A percentile compares a stretch with the other conserved stretches of the same genome.
Evolutionary conservation across 164 flowering plant genomes (phyloP).

Genomic region (Saururus chinensis): DNA sequence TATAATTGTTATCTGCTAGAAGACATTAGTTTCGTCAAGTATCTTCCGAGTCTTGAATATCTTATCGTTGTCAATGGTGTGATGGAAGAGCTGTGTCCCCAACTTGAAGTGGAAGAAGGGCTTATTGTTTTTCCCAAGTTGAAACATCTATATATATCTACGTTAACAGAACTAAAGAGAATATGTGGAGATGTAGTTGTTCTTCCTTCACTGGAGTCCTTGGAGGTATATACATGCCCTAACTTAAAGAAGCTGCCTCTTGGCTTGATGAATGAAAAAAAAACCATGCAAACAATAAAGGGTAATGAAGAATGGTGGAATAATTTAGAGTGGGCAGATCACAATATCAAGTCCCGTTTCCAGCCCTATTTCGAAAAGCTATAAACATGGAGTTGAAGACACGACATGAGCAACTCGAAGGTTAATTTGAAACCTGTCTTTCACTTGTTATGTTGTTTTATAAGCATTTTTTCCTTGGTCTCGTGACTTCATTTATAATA

Average conservation of each 20-base stretch:
- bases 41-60: not conserved
- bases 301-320: not conserved
- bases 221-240: not conserved
- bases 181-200: not conserved
- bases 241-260: not conserved
- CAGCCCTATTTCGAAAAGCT: not conserved
- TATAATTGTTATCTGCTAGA: constrained; percentile 1
- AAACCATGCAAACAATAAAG: not conserved
- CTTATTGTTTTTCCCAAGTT: constrained; percentile 4
- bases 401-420: no score
- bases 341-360: not conserved
- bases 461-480: no score
- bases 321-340: not conserved
- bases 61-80: not conserved
- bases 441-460: no score
- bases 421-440: no score
- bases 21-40: not conserved
- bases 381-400: no score
- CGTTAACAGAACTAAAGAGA: not conserved
- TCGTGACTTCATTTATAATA: no score
- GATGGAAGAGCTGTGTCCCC: constrained; percentile 5
- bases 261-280: not conserved
- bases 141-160: not conserved
- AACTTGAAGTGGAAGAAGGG: no score
- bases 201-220: not conserved